Percentiles rank a stretch among this genome's conserved stretches.
Conservation (phyloP, 768 basidiomycete species). For the Termitomyces sp. region DNA sequence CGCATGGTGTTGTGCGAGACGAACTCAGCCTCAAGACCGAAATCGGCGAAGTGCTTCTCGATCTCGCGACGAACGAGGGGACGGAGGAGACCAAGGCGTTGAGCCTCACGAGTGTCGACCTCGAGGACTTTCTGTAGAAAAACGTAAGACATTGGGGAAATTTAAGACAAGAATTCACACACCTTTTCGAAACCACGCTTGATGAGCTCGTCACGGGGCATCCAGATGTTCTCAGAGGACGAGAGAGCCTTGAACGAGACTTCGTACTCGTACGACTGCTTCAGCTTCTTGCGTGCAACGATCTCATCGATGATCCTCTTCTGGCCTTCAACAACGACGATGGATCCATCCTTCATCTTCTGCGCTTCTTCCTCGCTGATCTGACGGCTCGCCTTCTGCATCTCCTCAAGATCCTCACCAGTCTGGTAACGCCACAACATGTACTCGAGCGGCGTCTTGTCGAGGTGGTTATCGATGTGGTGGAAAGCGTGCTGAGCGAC, state of each 20-base stretch:
- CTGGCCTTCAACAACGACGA: constrained; percentile 86
- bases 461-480: constrained; percentile 97
- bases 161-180: constrained; percentile 7
- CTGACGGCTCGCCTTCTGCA: constrained; percentile 85
- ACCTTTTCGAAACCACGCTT: constrained; percentile 98
- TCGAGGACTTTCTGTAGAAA: constrained; percentile 81
- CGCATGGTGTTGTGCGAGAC: constrained; percentile 99
- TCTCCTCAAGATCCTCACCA: constrained; percentile 96
- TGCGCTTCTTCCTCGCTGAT: constrained; percentile 82
- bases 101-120: constrained; percentile 95
- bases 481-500: constrained; percentile 99
- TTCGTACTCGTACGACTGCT: constrained; percentile 99
- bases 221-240: constrained; percentile 98
- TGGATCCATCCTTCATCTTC: constrained; percentile 96
- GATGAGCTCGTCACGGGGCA: constrained; percentile 93
- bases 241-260: constrained; percentile 91
- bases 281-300: constrained; percentile 88
- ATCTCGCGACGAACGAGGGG: constrained; percentile 98
- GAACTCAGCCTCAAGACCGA: constrained; percentile 98
- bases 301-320: constrained; percentile 96
- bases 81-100: constrained; percentile 89
- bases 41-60: constrained; percentile 99
- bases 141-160: constrained; percentile 3
- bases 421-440: constrained; percentile 99
- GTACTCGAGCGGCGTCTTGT: constrained; percentile 98